Base-by-base conservation (phyloP, 1,284 basidiomycete genomes). In the Pyrrhoderma noxium region DNA sequence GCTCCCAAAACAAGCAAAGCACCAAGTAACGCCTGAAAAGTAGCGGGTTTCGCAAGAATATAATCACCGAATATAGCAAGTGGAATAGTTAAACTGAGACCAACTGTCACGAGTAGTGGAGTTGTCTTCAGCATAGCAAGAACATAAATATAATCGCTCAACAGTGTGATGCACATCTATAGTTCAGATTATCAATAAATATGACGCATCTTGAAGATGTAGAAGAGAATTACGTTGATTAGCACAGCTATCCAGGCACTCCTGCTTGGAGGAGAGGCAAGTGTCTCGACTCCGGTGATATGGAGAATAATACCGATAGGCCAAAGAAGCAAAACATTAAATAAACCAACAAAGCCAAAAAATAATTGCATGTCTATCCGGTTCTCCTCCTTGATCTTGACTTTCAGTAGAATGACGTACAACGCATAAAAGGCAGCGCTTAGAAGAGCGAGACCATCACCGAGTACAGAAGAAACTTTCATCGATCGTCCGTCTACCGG, bases 81-180 rank as follows among this genome's bases (percentile, higher is more conserved):
- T 8, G 93, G 93, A 62, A 98, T 96, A 0, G 96, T 98, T n/a
- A 99, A 75, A 52, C 88, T 92, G 16, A 99, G 75, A 14, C 96
- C 95, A 53, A 99, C 75, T 0, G 95, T 99, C 11, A 92, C 93
- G 19, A 95, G 88, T 38, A 93, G 71, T 1, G 91, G 95, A 2
- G 93, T 95, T 2, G 94, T 97, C 73, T 96, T 97, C 56, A 99
- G 79, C 93, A 98, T 97, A 3, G 95, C 91, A 7, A 88, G 64
- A 27, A 93, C 84, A 65, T 93, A 94, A 47, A 94, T 68, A 63
- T 87, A 94, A 67, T 95, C 92, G 56, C 85, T 89, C 3, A 79
- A 82, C 25, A 89, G 69, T 0, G 91, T 93, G 62, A 95, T 90
- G 39, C 71, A 70, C 90, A 93, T 95, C 87, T 89, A 58, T 31